Evolutionary conservation across 352 stramenopile genomes (phyloP), one percentile per base, ranked within the genome.

Genomic region (Hyaloperonospora brassicae): DNA sequence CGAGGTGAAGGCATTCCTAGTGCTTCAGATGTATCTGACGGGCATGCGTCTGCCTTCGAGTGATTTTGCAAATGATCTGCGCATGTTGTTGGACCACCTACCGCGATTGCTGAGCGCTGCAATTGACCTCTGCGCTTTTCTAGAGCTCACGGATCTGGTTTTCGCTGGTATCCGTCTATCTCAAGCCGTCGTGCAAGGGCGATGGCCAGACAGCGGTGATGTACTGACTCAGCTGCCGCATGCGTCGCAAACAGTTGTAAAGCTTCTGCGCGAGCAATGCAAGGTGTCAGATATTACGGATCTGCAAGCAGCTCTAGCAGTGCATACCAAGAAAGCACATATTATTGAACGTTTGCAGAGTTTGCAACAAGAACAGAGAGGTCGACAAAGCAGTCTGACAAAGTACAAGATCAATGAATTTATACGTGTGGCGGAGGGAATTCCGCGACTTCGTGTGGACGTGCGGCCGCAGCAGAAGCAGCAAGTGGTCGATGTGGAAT

Each of bases 1-100:
- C 35, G 69, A 86, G 40, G 61, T 88, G 47, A 97, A 97, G 70
- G 65, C 77, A 1, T 85, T 89, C 12, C 65, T 96, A 21, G 73
- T 99, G 46, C 52, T 98, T 8, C 95, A 99, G 72, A 96, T 97
- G 61, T 91, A 98, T 66, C 74, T 99, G 50, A 79, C 89, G 59
- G 83, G 86, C 11, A 68, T 89, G 34, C 79, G 85, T 13, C 78
- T 98, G 60, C 97, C 97, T 1, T 98, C 98, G 22, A 98, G 84
- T 52, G 97, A 99, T 67, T 99, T 98, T 64, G 79, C 87, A 17
- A 99, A 98, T 55, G 97, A 99, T 63, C 89, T 98, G 22, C 91
- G 89, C 17, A 90, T 79, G 49, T 78, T 99, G 25, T 66, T 99
- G 40, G 97, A 99, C 54, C 95, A 99, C 53, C 55, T 98, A 14